Base-by-base conservation (phyloP, 2,329 filamentous ascomycete species). In the Hypoxylon sp. region DNA sequence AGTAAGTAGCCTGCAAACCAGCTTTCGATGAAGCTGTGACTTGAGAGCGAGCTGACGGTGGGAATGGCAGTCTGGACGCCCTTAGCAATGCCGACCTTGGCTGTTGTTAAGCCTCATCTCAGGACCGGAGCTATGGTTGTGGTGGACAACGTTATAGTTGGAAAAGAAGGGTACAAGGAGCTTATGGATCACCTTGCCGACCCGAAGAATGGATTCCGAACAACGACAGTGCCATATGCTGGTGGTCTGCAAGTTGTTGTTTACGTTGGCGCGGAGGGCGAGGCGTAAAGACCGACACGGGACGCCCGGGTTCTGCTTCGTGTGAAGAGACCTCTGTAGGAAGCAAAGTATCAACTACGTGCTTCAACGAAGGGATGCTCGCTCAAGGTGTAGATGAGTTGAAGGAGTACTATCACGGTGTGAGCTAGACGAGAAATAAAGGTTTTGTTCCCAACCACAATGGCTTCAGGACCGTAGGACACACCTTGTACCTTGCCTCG, bases 1-100 rank as follows among this genome's bases (percentile, higher is more conserved):
- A 87, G 85, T 88, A 70, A 75, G 84, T 18, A n/a, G 13, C 4
- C 3, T n/a, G n/a, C n/a, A n/a, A n/a, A n/a, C n/a, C n/a, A n/a
- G n/a, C n/a, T n/a, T n/a, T n/a, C n/a, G 31, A 23, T 6, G 20
- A n/a, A 21, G n/a, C 13, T 10, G 5, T 10, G 9, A 13, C 9
- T 38, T 8, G 8, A 33, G 13, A n/a, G n/a, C 3, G 11, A 37
- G 20, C 54, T 61, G 33, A 60, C 43, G 31, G 15, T 6, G n/a
- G 31, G 13, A 33, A 33, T 31, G 5, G 13, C 15, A 86, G 82
- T 86, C 48, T 86, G 83, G 83, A 77, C 82, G 0, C 74, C 78
- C 0, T 69, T 86, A 48, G 81, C 81, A 2, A 72, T 86, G 17
- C 83, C 83, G 1, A 78, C 81, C 0, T 70, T 86, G 13, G 74